Evolutionary conservation across 176 grass and related monocot genomes (phyloP).

Genomic region (Alopecurus myosuroides): DNA sequence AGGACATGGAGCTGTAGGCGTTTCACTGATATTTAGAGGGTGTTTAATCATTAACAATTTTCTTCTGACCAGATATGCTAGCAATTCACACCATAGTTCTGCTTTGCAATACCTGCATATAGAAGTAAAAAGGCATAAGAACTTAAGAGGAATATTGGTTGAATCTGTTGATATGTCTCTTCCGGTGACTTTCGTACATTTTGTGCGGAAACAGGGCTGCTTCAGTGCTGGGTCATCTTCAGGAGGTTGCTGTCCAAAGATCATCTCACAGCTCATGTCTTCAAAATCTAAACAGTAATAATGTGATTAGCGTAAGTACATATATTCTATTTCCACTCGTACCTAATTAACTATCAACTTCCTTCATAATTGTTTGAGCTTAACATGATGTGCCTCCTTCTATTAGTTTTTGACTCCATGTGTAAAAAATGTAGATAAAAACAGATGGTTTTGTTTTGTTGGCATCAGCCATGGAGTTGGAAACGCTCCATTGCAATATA

Average conservation of each 20-base stretch:
- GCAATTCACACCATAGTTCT: conserved; percentile 65
- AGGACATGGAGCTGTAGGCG: conserved; percentile 10
- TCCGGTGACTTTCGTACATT: conserved; percentile 51
- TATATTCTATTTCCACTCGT: conserved; percentile 9
- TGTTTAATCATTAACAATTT: conserved; percentile 21
- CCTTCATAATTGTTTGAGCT: background rate
- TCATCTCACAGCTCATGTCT: conserved; percentile 99
- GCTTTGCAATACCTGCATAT: conserved; percentile 71
- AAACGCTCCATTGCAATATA: conserved; percentile 7
- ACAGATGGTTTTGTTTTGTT: conserved; percentile 14
- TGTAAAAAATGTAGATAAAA: conserved; percentile 11
- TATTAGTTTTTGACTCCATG: background rate
- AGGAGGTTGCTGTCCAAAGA: conserved; percentile 88
- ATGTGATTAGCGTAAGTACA: conserved; percentile 30
- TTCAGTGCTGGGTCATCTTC: conserved; percentile 82
- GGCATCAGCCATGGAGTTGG: background rate
- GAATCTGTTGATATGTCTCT: background rate
- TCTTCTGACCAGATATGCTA: conserved; percentile 41
- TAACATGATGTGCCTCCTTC: background rate
- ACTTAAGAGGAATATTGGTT: background rate
- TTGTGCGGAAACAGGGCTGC: conserved; percentile 71
- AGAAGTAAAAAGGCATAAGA: conserved; percentile 16
- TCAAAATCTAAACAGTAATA: conserved; percentile 78
- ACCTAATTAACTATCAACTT: conserved; percentile 7
- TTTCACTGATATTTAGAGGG: conserved; percentile 8